phyloP scores from a whole-genome alignment of 257 asterid genomes.

The Haberlea rhodopensis region DNA sequence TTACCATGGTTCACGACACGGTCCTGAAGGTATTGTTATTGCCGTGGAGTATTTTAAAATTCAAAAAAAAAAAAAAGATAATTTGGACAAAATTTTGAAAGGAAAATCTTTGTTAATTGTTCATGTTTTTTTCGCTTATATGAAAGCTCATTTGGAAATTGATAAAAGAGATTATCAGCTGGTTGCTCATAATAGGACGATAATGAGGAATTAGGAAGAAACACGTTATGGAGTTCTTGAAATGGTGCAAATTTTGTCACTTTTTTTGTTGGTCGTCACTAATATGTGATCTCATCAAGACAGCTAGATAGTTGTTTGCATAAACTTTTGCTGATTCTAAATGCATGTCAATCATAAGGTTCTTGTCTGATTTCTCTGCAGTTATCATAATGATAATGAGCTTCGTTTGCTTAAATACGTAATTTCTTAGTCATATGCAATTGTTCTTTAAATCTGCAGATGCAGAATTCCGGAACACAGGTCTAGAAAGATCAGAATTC shows the following conservation, averaged over 20 bases:
- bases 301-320: neutral
- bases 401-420: constrained; percentile 8
- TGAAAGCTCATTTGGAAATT: neutral
- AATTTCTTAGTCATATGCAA: constrained; percentile 1
- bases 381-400: neutral
- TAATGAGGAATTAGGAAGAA: neutral
- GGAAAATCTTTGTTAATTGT: no score
- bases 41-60: no score
- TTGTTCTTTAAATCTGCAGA: constrained; percentile 42
- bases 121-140: neutral
- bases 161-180: neutral
- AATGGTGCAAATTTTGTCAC: neutral
- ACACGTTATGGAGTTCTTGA: neutral
- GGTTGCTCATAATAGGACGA: neutral
- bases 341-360: neutral
- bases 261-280: no score
- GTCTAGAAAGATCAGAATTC: constrained; percentile 73
- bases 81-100: no score
- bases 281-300: neutral
- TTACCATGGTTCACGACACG: no score
- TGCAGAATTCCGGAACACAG: constrained; percentile 86
- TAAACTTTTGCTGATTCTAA: neutral
- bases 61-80: no score
- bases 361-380: neutral
- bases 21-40: no score